These are phyloP conservation scores for Russula emetica DNA, from an alignment of 768 basidiomycete genomes.

Conservation along the genomic window DNA sequence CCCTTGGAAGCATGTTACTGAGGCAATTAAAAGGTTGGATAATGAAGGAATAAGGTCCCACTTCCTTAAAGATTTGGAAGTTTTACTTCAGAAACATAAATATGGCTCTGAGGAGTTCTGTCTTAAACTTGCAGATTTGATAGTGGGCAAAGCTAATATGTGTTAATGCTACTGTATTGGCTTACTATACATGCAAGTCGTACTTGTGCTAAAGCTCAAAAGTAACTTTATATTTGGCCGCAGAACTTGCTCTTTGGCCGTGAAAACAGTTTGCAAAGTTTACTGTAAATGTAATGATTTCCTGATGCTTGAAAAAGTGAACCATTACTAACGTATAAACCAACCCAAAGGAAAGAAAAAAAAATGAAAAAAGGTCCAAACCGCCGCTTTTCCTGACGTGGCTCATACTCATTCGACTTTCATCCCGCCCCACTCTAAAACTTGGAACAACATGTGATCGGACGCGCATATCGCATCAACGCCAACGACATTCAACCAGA, in stretches of 20 bases:
- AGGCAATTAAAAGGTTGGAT: too few relatives aligned
- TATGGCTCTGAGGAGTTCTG: too few relatives aligned
- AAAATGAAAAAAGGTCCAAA: neutral
- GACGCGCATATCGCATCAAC: conserved; percentile 31
- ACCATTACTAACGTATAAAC: neutral
- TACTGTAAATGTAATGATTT: neutral
- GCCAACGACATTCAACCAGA: conserved; percentile 39
- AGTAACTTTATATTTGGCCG: too few relatives aligned
- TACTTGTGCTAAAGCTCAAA: too few relatives aligned
- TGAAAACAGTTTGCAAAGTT: neutral
- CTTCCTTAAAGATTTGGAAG: too few relatives aligned
- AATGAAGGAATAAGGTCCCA: too few relatives aligned
- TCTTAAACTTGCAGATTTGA: too few relatives aligned
- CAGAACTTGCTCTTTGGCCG: neutral
- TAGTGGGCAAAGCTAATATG: too few relatives aligned
- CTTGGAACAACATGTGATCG: conserved; percentile 37
- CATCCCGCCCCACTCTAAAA: conserved; percentile 44
- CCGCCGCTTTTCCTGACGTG: neutral
- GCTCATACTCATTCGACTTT: neutral
- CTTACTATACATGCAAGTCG: too few relatives aligned
- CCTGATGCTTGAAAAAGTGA: neutral
- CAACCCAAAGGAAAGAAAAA: neutral
- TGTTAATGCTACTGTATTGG: too few relatives aligned
- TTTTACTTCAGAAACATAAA: too few relatives aligned
- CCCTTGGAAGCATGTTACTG: too few relatives aligned